A percentile compares a stretch with the other conserved stretches of the same genome.
Evolutionary conservation across 2,329 filamentous ascomycete genomes (phyloP).

Genomic region (Fonsecaea erecta): DNA sequence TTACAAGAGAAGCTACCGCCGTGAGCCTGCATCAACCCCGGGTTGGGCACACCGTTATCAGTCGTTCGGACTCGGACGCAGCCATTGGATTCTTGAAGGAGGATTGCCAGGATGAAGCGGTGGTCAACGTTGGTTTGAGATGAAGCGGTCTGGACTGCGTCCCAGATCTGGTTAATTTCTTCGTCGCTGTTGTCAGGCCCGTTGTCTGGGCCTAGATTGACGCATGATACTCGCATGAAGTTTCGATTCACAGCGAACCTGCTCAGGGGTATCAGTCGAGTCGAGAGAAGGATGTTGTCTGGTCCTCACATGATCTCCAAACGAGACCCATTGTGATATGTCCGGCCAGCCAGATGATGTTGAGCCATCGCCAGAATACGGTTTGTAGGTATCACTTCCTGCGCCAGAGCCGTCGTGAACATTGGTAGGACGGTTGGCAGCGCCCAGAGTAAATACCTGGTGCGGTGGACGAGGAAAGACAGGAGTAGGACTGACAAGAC

Average conservation of each 20-base stretch:
- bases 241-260: conserved; percentile 11
- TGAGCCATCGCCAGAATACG: conserved; percentile 40
- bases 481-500: not conserved
- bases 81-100: conserved; percentile 54
- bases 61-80: conserved; percentile 52
- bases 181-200: conserved; percentile 37
- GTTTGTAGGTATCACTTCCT: conserved; percentile 39
- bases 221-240: conserved; percentile 11
- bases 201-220: conserved; percentile 5
- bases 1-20: conserved; percentile 47
- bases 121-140: conserved; percentile 24
- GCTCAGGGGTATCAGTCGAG: not conserved
- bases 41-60: conserved; percentile 50
- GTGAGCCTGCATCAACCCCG: conserved; percentile 50
- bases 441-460: conserved; percentile 9
- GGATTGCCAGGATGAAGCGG: conserved; percentile 52
- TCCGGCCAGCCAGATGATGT: conserved; percentile 41
- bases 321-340: conserved; percentile 40
- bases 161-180: conserved; percentile 42
- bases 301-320: conserved; percentile 39
- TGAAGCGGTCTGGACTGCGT: conserved; percentile 44
- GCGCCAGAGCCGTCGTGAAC: conserved; percentile 13
- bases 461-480: not conserved
- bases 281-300: not conserved
- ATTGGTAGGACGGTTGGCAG: conserved; percentile 3